Percentiles rank a stretch among this genome's conserved stretches.
Conservation (phyloP, 2,329 filamentous ascomycete species). For the Neofusicoccum laricinum region DNA sequence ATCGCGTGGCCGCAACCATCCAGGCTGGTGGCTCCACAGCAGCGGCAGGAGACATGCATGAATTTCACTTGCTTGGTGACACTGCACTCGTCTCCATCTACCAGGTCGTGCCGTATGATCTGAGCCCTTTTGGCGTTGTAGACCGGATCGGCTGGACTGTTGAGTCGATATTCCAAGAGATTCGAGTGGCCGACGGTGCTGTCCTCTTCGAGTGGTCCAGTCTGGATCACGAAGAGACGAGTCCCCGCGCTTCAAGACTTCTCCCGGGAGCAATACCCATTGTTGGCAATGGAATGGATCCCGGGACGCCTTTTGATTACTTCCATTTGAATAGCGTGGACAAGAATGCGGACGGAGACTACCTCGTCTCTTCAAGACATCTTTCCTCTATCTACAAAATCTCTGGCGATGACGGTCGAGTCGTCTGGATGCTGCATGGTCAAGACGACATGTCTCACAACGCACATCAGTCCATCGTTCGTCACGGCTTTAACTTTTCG, state of each 20-base stretch:
- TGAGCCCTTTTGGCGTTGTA: slow-evolving; percentile 36
- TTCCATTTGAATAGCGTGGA: slow-evolving; percentile 41
- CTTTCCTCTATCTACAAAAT: slow-evolving; percentile 27
- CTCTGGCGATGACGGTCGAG: slow-evolving; percentile 22
- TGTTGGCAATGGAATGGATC: slow-evolving; percentile 40
- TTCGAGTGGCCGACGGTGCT: slow-evolving; percentile 38
- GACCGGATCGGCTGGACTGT: slow-evolving; percentile 37
- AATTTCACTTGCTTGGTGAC: slow-evolving; percentile 40
- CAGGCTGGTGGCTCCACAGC: neutral
- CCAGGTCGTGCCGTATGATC: slow-evolving; percentile 35
- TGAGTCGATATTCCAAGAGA: slow-evolving; percentile 45
- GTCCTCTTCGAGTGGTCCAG: slow-evolving; percentile 42
- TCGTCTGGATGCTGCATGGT: slow-evolving; percentile 34
- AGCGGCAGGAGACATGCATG: slow-evolving; percentile 38
- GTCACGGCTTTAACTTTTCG: slow-evolving; percentile 29
- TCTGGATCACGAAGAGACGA: slow-evolving; percentile 32
- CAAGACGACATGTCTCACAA: slow-evolving; percentile 39
- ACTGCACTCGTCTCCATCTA: slow-evolving; percentile 46
- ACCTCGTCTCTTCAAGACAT: slow-evolving; percentile 28
- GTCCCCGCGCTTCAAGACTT: slow-evolving; percentile 22
- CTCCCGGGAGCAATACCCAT: slow-evolving; percentile 27
- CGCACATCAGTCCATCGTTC: slow-evolving; percentile 36
- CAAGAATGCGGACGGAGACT: slow-evolving; percentile 31
- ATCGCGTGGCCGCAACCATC: neutral
- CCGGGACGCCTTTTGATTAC: slow-evolving; percentile 39